Evolutionary conservation across 164 flowering plant genomes (phyloP).

Genomic region (Taxillus chinensis): DNA sequence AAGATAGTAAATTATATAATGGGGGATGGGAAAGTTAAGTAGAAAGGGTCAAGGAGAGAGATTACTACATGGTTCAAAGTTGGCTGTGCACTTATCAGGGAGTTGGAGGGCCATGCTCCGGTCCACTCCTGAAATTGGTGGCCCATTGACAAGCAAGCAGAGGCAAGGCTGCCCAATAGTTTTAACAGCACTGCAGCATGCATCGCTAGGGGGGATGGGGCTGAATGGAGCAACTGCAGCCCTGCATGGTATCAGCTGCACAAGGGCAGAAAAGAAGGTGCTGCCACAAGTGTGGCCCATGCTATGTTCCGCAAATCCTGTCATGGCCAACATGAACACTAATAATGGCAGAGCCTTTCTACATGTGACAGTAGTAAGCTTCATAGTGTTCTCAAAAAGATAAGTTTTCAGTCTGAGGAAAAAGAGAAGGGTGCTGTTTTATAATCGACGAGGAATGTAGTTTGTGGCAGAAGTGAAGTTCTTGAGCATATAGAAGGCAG

Average conservation of each 20-base stretch:
- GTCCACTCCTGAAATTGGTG: constrained; percentile 77
- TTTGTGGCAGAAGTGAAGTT: background rate
- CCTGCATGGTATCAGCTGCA: constrained; percentile 83
- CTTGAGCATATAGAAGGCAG: constrained; percentile 7
- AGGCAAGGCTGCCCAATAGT: constrained; percentile 75
- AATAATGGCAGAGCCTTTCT: constrained; percentile 12
- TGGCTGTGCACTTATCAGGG: constrained; percentile 59
- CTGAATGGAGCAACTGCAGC: constrained; percentile 68
- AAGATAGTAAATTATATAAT: background rate
- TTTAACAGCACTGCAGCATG: constrained; percentile 64
- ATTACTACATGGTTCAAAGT: constrained; percentile 58
- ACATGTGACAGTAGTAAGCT: constrained; percentile 16
- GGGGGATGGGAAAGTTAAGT: background rate
- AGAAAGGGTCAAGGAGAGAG: constrained; percentile 2
- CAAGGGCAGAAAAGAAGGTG: constrained; percentile 69
- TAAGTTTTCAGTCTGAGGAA: too few relatives aligned
- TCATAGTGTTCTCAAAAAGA: constrained; percentile 1
- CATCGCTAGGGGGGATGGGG: constrained; percentile 61
- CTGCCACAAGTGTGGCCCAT: constrained; percentile 34
- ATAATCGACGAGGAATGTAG: background rate
- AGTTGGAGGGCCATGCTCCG: constrained; percentile 70
- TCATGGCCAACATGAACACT: constrained; percentile 19
- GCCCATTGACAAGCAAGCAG: constrained; percentile 74
- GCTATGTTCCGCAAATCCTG: constrained; percentile 23
- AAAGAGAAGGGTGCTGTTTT: background rate